Base-by-base conservation (phyloP, 208 protist species). In the Trypanosoma platydactyli region DNA sequence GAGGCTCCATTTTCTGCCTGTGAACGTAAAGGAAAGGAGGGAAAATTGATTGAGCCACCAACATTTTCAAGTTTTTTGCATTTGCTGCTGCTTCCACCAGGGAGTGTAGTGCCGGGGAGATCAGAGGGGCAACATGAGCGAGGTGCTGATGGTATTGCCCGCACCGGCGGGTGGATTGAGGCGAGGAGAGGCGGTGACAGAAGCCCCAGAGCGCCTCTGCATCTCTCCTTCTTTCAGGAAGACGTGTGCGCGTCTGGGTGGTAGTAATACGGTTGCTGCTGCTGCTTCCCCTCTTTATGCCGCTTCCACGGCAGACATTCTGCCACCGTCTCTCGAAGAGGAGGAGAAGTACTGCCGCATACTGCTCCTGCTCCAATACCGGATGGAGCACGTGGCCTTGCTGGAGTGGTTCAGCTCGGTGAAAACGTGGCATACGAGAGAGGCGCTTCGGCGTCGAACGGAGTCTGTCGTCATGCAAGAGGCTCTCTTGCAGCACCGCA, bases 91-190 rank as follows among this genome's bases (percentile, higher is more conserved):
- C 12, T 16, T 3, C 4, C 5, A 3, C 3, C 13, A 16, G 44
- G 2, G 44, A 48, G 6, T 3, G 12, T 48, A 22, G 6, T 48
- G 44, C 16, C 18, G 5, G 44, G 3, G 13, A 4, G 3, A 22
- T 3, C n/a, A 48, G n/a, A 6, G 44, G 12, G 44, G 25, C 44
- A 25, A 40, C 18, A 68, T 68, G 62, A 68, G 62, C 46, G 62
- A 68, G n/a, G 62, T 68, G 1, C 51, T 68, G 29, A 22, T 68
- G 56, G n/a, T 68, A 1, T 9, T 56, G 20, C 51, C 51, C 24
- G n/a, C 25, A 20, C 20, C 48, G 40, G n/a, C n/a, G n/a, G n/a
- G n/a, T n/a, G n/a, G n/a, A n/a, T n/a, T n/a, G n/a, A n/a, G n/a
- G n/a, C 38, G 35, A 3, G 4, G 0, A 18, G 6, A 18, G 5